These are phyloP conservation scores for Mycena leptocephala DNA, from an alignment of 768 basidiomycete species.

Conservation along the genomic window DNA sequence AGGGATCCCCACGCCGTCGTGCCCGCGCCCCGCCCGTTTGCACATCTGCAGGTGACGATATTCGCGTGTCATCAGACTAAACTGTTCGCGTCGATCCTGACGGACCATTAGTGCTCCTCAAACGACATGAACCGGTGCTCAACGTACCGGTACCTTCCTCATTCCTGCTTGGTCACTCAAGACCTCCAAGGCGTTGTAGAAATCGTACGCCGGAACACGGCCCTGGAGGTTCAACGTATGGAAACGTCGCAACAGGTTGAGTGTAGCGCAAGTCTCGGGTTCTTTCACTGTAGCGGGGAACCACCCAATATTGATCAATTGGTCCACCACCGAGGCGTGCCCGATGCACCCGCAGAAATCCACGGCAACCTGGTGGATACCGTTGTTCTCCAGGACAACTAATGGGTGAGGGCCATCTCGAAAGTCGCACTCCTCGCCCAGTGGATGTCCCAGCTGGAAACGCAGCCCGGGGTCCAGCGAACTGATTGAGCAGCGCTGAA, in stretches of 20 bases:
- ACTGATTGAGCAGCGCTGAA: slow-evolving; percentile 10
- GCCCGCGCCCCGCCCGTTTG: slow-evolving; percentile 25
- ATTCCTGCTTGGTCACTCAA: not conserved
- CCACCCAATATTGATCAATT: slow-evolving; percentile 39
- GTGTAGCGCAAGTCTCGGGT: slow-evolving; percentile 39
- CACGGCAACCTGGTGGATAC: slow-evolving; percentile 36
- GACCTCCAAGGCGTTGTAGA: slow-evolving; percentile 22
- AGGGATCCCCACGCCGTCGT: not conserved
- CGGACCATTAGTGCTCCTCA: not conserved
- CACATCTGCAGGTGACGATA: slow-evolving; percentile 31
- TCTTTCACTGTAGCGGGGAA: slow-evolving; percentile 38
- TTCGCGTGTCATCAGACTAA: slow-evolving; percentile 15
- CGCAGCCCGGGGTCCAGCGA: slow-evolving; percentile 1
- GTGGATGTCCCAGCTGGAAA: slow-evolving; percentile 40
- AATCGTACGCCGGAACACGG: slow-evolving; percentile 5
- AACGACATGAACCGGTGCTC: not conserved
- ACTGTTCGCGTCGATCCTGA: slow-evolving; percentile 20
- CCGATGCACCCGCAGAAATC: slow-evolving; percentile 39
- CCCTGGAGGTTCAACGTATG: slow-evolving; percentile 39
- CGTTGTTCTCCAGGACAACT: slow-evolving; percentile 40
- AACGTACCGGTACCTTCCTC: not conserved
- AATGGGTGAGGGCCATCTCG: slow-evolving; percentile 16
- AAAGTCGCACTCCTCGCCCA: slow-evolving; percentile 26
- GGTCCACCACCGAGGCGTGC: not conserved
- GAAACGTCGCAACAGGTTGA: slow-evolving; percentile 37